Conservation (phyloP, 345 rosid species). For the Theobroma cacao region DNA sequence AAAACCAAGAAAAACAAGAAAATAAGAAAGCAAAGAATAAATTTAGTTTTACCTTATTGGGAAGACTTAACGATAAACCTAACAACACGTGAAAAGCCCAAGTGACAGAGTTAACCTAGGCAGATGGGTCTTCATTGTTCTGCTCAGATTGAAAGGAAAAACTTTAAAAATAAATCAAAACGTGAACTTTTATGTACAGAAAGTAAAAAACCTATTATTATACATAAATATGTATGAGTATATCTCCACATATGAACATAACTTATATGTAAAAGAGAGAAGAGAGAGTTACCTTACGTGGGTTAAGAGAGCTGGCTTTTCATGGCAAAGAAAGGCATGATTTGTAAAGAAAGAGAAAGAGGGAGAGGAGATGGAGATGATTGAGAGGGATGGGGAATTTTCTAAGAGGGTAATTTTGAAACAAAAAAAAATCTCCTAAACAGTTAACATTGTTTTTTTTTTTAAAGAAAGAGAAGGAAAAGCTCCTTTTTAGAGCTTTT, state of each 20-base stretch:
- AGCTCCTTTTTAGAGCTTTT: too few species aligned
- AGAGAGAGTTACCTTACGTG: constrained; percentile 18
- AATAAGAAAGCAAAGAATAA: not conserved
- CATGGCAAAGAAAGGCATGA: constrained; percentile 35
- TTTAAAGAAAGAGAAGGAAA: too few species aligned
- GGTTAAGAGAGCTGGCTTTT: constrained; percentile 26
- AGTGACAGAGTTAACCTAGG: constrained; percentile 22
- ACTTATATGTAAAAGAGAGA: too few species aligned
- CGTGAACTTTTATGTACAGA: constrained; percentile 22
- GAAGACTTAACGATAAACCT: not conserved
- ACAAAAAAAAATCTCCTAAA: too few species aligned
- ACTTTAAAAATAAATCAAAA: constrained; percentile 27
- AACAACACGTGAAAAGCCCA: constrained; percentile 28
- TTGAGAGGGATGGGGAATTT: too few species aligned
- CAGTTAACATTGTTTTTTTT: too few species aligned
- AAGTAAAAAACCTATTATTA: constrained; percentile 1
- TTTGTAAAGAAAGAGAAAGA: constrained; percentile 1
- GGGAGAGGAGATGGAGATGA: too few species aligned
- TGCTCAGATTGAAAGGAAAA: constrained; percentile 28
- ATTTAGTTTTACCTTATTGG: constrained; percentile 17
- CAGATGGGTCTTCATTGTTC: constrained; percentile 31
- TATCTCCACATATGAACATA: not conserved
- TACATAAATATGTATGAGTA: too few species aligned
- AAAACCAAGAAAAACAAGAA: too few species aligned
- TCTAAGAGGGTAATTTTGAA: too few species aligned